Conservation (phyloP, 768 basidiomycete species). For the Amanita molliuscula region DNA sequence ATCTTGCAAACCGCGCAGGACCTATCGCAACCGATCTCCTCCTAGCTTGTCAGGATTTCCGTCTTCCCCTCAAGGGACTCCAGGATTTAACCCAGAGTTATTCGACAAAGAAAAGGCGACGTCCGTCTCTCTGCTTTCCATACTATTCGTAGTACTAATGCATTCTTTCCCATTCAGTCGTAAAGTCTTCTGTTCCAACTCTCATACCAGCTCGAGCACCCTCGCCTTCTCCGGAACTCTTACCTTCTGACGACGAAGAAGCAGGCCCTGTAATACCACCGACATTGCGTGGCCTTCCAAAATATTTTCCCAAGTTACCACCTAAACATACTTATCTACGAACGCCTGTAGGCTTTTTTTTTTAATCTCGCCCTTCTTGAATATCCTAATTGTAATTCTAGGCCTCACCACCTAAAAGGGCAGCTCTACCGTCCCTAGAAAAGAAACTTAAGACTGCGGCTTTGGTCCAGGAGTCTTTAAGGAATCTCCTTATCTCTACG, state of each 20-base stretch:
- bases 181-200: slow-evolving; percentile 17
- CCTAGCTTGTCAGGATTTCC: slow-evolving; percentile 52
- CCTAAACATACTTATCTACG: slow-evolving; percentile 82
- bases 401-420: slow-evolving; percentile 72
- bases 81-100: slow-evolving; percentile 20
- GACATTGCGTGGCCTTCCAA: slow-evolving; percentile 55
- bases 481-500: slow-evolving; percentile 67
- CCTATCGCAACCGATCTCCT: slow-evolving; percentile 56
- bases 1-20: slow-evolving; percentile 59
- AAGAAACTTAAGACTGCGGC: slow-evolving; percentile 78
- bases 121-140: slow-evolving; percentile 19
- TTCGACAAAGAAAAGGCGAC: slow-evolving; percentile 22
- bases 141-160: neutral
- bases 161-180: slow-evolving; percentile 12
- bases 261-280: slow-evolving; percentile 36
- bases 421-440: slow-evolving; percentile 71
- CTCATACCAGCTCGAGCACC: slow-evolving; percentile 45
- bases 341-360: slow-evolving; percentile 54
- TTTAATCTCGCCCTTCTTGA: slow-evolving; percentile 5
- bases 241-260: slow-evolving; percentile 69
- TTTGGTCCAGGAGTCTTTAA: slow-evolving; percentile 73
- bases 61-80: slow-evolving; percentile 30
- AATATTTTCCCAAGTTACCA: slow-evolving; percentile 58
- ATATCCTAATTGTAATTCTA: slow-evolving; percentile 16
- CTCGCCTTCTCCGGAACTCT: slow-evolving; percentile 56